Percentiles rank a stretch among this genome's conserved stretches.
phyloP scores from a whole-genome alignment of 345 rosid species.

The Physaria fendleri region DNA sequence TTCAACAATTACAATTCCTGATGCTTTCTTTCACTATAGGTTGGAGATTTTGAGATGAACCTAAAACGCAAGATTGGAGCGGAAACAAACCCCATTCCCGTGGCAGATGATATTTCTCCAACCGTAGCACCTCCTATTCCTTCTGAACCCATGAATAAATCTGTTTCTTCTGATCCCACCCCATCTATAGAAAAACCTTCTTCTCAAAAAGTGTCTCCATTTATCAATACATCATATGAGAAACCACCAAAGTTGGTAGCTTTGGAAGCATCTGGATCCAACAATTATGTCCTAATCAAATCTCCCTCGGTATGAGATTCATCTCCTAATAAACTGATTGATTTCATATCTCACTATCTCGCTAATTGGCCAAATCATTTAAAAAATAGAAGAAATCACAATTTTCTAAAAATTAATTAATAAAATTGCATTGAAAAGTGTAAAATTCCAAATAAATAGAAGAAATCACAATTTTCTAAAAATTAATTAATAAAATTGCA shows the following conservation, averaged over 20 bases:
- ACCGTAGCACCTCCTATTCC: constrained; percentile 77
- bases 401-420: too few species aligned
- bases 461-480: too few species aligned
- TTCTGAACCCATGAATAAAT: constrained; percentile 57
- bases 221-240: constrained; percentile 48
- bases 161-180: constrained; percentile 38
- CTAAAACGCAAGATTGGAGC: constrained; percentile 61
- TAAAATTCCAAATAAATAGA: too few species aligned
- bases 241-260: constrained; percentile 69
- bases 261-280: constrained; percentile 75
- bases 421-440: too few species aligned
- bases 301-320: constrained; percentile 57
- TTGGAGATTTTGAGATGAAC: constrained; percentile 93
- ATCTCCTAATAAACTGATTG: neutral
- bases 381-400: too few species aligned
- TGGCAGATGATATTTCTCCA: constrained; percentile 57
- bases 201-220: constrained; percentile 53
- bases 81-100: constrained; percentile 33
- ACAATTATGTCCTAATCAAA: constrained; percentile 58
- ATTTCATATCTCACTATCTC: neutral
- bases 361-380: too few species aligned
- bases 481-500: too few species aligned
- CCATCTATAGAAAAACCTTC: constrained; percentile 47
- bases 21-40: constrained; percentile 36
- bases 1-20: neutral